Evolutionary conservation across 2,329 filamentous ascomycete species (phyloP).

Genomic region (Phialocephala subalpina): DNA sequence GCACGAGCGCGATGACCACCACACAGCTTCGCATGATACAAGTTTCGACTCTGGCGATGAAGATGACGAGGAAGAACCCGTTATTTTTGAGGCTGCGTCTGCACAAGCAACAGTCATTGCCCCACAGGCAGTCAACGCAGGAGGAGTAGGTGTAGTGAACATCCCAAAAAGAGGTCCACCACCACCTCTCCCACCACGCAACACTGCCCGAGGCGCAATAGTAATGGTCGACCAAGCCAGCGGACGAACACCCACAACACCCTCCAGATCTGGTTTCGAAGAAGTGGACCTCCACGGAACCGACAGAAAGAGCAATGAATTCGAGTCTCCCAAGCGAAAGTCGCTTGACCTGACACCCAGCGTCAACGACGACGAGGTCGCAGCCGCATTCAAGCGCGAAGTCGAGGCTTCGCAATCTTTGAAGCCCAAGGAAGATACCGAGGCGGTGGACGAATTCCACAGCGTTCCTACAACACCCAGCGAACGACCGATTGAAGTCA

Average conservation of each 20-base stretch:
- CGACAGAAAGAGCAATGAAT: constrained; percentile 26
- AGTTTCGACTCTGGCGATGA: constrained; percentile 56
- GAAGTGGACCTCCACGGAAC: constrained; percentile 40
- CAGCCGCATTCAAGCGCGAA: constrained; percentile 8
- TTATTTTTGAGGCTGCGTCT: constrained; percentile 73
- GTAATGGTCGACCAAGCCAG: constrained; percentile 39
- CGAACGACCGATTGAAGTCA: constrained; percentile 22
- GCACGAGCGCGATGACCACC: constrained; percentile 36
- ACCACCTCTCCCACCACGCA: constrained; percentile 75
- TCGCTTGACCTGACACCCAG: constrained; percentile 2
- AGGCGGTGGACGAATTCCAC: constrained; percentile 33
- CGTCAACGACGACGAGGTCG: background rate
- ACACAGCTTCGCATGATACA: constrained; percentile 47
- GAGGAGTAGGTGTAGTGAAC: constrained; percentile 77
- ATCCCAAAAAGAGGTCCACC: constrained; percentile 84
- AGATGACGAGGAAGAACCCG: constrained; percentile 66
- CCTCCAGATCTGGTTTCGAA: constrained; percentile 43
- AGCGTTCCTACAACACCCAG: constrained; percentile 30
- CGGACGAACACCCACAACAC: constrained; percentile 36
- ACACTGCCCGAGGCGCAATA: constrained; percentile 59
- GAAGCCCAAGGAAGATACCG: constrained; percentile 16
- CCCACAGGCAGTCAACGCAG: constrained; percentile 59
- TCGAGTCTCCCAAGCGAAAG: constrained; percentile 7
- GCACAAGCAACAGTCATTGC: constrained; percentile 65
- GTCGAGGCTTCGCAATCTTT: constrained; percentile 13